These are phyloP conservation scores for Microbotryum silenes-acaulis DNA, from an alignment of 1,284 basidiomycete genomes.

Conservation along the genomic window DNA sequence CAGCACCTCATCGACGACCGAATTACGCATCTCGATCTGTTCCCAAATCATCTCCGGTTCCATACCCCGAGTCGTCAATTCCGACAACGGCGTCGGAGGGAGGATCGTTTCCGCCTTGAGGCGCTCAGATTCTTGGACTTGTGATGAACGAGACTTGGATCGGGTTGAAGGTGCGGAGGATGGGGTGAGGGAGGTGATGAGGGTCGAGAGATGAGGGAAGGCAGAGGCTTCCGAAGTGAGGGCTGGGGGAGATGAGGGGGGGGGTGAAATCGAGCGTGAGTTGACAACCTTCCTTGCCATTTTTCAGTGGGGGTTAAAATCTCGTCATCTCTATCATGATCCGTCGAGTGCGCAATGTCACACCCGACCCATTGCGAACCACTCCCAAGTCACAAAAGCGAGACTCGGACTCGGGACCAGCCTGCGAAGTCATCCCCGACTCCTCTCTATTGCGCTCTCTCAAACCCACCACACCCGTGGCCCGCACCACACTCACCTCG, in stretches of 20 bases:
- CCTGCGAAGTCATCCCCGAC: too few species aligned
- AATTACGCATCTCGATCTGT: constrained; percentile 70
- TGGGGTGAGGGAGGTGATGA: constrained; percentile 56
- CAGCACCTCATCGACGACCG: constrained; percentile 36
- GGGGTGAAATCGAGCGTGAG: too few species aligned
- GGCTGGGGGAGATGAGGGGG: constrained; percentile 16
- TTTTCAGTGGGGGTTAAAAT: too few species aligned
- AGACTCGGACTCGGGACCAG: too few species aligned
- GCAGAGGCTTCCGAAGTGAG: constrained; percentile 55
- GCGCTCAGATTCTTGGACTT: constrained; percentile 46
- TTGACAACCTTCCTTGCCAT: too few species aligned
- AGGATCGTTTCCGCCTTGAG: constrained; percentile 27
- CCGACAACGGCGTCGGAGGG: constrained; percentile 59
- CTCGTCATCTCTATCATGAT: too few species aligned
- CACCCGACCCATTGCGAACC: too few species aligned
- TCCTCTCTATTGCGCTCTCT: too few species aligned
- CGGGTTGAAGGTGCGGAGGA: constrained; percentile 56
- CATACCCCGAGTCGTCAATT: constrained; percentile 74
- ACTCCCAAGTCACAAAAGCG: too few species aligned
- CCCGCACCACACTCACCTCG: constrained; percentile 8
- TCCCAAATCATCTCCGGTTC: constrained; percentile 85
- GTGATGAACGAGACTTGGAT: constrained; percentile 44
- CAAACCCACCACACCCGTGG: too few species aligned
- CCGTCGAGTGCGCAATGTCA: not conserved
- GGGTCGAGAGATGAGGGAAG: constrained; percentile 55